A percentile compares a stretch with the other conserved stretches of the same genome.
These are phyloP conservation scores for Lycium barbarum DNA, from an alignment of 257 asterid genomes.

Conservation along the genomic window DNA sequence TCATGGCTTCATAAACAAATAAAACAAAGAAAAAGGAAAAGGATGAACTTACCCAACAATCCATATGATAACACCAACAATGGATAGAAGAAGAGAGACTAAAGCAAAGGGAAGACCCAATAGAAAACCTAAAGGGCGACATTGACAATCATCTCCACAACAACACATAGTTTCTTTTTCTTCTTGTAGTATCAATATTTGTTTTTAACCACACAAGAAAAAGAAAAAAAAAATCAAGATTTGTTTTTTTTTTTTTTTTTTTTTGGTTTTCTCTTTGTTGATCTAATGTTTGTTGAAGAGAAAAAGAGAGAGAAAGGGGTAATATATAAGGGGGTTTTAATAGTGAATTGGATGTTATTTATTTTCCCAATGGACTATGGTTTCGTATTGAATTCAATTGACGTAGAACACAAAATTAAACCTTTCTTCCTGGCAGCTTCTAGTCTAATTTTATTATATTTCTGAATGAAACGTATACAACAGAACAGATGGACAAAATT, in stretches of 20 bases:
- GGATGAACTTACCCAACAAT: conserved; percentile 38
- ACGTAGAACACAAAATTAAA: not conserved
- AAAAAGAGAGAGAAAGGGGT: not conserved
- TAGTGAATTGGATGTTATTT: not conserved
- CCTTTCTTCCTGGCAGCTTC: not conserved
- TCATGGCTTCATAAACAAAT: not conserved
- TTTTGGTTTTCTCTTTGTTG: not conserved
- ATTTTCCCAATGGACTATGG: not conserved
- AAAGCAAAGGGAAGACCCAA: conserved; percentile 44
- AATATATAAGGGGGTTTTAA: not conserved
- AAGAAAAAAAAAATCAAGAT: not conserved
- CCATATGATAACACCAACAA: conserved; percentile 42
- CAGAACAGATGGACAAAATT: not conserved
- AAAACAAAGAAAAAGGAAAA: conserved; percentile 12
- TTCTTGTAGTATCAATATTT: not conserved
- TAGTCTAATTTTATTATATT: not conserved
- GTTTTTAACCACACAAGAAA: not conserved
- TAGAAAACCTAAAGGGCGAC: conserved; percentile 42
- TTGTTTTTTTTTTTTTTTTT: not conserved
- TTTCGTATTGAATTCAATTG: too few species aligned
- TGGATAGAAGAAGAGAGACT: conserved; percentile 41
- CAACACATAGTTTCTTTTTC: conserved; percentile 35
- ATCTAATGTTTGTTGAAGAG: conserved; percentile 7
- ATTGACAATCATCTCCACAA: conserved; percentile 34
- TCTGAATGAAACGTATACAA: not conserved